These are phyloP conservation scores for Brassica juncea DNA, from an alignment of 345 rosid genomes.

Conservation along the genomic window DNA sequence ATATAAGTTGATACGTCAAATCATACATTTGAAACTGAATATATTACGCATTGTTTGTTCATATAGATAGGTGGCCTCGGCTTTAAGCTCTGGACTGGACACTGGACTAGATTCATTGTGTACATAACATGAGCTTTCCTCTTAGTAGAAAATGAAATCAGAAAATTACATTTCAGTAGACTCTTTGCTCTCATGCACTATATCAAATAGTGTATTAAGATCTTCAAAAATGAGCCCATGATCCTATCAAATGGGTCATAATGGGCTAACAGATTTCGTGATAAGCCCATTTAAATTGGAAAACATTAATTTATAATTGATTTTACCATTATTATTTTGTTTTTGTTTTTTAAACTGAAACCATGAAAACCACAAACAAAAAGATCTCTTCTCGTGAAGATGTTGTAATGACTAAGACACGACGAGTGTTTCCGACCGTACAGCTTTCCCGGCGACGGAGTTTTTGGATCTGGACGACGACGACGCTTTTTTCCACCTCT, in stretches of 20 bases:
- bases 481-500: conserved; percentile 52
- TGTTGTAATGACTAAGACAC: conserved; percentile 36
- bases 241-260: neutral
- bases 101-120: no score
- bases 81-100: no score
- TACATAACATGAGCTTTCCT: no score
- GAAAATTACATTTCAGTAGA: no score
- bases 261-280: neutral
- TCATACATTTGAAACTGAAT: no score
- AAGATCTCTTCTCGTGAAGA: neutral
- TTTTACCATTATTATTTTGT: neutral
- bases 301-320: neutral
- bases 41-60: no score
- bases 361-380: neutral
- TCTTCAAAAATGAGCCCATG: neutral
- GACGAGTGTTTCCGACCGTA: conserved; percentile 57
- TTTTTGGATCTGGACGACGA: conserved; percentile 47
- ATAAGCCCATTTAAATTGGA: neutral
- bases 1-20: no score
- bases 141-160: no score
- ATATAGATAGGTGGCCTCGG: no score
- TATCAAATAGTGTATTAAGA: neutral
- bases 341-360: neutral
- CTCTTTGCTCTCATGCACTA: no score
- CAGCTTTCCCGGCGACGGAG: conserved; percentile 38